Evolutionary conservation across 208 protist genomes (phyloP).

Genomic region (Acanthamoeba triangularis): DNA sequence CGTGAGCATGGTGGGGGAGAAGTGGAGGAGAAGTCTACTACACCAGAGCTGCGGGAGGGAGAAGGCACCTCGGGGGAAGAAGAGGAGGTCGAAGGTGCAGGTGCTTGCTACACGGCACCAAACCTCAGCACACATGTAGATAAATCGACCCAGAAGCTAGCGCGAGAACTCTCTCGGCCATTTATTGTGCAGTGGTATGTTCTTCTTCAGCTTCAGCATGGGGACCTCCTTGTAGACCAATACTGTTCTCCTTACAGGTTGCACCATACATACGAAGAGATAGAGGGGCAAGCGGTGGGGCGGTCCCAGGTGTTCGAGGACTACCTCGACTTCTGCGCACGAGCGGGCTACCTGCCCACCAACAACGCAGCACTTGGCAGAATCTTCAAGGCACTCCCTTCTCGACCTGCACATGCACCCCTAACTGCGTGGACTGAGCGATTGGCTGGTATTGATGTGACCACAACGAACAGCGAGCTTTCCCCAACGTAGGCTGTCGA

Average conservation of each 20-base stretch:
- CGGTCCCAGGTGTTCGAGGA: slow-evolving; percentile 24
- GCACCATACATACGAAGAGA: slow-evolving; percentile 46
- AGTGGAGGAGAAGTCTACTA: neutral
- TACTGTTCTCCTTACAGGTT: neutral
- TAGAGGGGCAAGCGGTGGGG: neutral
- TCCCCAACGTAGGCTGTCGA: neutral
- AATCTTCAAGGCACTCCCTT: slow-evolving; percentile 5
- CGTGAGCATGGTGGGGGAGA: neutral
- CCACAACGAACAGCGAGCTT: neutral
- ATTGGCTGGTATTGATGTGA: neutral
- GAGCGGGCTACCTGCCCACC: neutral
- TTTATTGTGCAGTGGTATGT: neutral
- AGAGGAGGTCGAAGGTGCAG: neutral
- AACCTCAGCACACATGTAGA: too few relatives aligned
- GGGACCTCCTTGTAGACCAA: neutral
- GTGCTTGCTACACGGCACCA: too few relatives aligned
- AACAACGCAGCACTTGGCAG: slow-evolving; percentile 63
- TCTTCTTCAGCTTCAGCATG: neutral
- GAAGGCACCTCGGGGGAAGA: too few relatives aligned
- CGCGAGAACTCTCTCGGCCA: neutral
- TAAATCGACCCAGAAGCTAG: neutral
- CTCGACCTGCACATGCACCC: neutral
- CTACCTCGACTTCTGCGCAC: slow-evolving; percentile 36
- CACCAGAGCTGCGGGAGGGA: neutral
- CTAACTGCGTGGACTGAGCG: neutral